Base-by-base conservation (phyloP, 352 stramenopile species). In the Phytophthora europaea region DNA sequence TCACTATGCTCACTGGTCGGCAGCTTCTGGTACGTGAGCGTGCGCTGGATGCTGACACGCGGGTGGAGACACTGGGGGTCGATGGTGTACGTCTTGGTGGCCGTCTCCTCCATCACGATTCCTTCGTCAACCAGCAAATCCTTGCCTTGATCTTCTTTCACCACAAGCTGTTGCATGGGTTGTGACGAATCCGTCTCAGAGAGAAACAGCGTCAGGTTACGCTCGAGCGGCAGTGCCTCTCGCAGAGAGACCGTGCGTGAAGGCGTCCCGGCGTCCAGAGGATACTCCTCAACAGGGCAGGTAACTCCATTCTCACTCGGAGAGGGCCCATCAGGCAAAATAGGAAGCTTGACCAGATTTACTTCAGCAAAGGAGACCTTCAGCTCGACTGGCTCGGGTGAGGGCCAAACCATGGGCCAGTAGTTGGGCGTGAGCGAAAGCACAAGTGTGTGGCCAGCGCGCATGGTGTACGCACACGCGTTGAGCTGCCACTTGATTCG, bases 331-430 rank as follows among this genome's bases (percentile, higher is more conserved):
- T 50, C 45, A 50, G 56, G 12, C n/a, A 88, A 38, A 6, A 84
- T 31, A 43, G 81, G 81, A 8, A 88, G 65, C 45, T 75, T 76
- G 12, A 88, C 31, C 9, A 66, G n/a, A 61, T 86, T 88, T 5
- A 31, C 12, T 12, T 76, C 45, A 1, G 28, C 28, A 36, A 86
- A 85, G 6, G 66, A 70, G 2, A 86, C 59, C 4, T 63, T 70
- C n/a, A 88, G 67, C 15, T 72, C 50, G 2, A 62, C 78, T 43
- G 76, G 81, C 60, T 83, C 74, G 10, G 79, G 81, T 16, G 81
- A 88, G 6, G 81, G 79, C 81, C 81, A 86, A 3, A 86, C 53
- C 65, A 88, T 81, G 20, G 81, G 81, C 79, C 81, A 88, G 72
- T 88, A 88, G 60, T 80, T 79, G 20, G 81, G 69, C 18, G 79